Base-by-base conservation (phyloP, 1,139 yeast genomes). In the Pichia norvegensis region DNA sequence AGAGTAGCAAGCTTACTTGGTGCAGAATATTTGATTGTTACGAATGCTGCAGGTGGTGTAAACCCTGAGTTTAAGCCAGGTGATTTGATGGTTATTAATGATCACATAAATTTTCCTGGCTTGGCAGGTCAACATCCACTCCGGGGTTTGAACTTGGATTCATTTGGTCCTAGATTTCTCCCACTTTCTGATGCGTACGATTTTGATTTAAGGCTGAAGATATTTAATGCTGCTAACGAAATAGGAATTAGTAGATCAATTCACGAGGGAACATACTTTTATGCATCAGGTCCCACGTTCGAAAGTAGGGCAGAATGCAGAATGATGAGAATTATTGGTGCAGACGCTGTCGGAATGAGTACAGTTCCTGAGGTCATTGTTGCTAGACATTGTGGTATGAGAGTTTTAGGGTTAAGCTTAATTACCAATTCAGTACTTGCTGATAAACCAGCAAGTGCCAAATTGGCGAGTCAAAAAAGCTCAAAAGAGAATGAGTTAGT, bases 331-430 rank as follows among this genome's bases (percentile, higher is more conserved):
- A 57, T 70, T 11, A 56, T 85, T 40, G 97, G 97, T 8, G 97
- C 88, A 41, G 97, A 92, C 65, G 86, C 95, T 0, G 97, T 90
- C 6, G 98, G 98, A 4, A 92, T 92, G 98, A 85, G 95, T 49
- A 92, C 97, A 0, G 97, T 90, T 33, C 97, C 98, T 0, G 98
- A 92, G 64, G 95, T 87, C 2, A 78, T 88, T 53, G 83, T 86
- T 14, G 97, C 96, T 3, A 81, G 96, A 60, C 97, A 92, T 63
- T 75, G 82, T 48, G 95, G 88, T 0, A 65, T 94, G 67, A 73
- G 72, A 52, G 95, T 87, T 4, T 69, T 92, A 51, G 97, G 97
- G 0, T 64, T 92, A 45, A 83, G 95, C 50, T 73, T 92, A 52
- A 83, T 92, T 52, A 92, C 97, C 27, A 92, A 92, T 61, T 80